Evolutionary conservation across 305 asterid species (phyloP), one percentile per base, ranked within the genome.

Genomic region (Euphrasia arctica): DNA sequence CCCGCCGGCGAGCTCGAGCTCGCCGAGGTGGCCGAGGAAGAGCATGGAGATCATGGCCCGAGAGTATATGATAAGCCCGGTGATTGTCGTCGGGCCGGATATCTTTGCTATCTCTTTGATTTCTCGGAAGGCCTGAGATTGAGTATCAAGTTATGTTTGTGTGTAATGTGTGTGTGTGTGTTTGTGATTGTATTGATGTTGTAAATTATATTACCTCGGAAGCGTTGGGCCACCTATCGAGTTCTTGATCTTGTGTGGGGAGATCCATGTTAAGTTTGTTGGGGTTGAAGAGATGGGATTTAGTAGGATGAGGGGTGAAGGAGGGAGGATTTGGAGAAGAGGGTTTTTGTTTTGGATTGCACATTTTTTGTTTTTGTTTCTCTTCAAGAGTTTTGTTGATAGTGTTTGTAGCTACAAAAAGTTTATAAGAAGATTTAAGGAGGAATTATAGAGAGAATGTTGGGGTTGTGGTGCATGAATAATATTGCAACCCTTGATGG

Each of bases 31-130:
- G 11, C 98, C 98, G 0, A 91, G 85, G 68, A 91, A 91, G 7
- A 91, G 89, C 96, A 89, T 91, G 42, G 98, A 91, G 60, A 91
- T 89, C 95, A 91, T 87, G 67, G 96, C 84, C 70, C 98, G 76
- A 43, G 96, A 89, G 55, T 87, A 91, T 1, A 91, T 77, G 3
- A 91, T 52, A 0, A 91, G 83, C 6, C 96, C 98, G 3, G 96
- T 89, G 12, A 89, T 67, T 29, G 89, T 82, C 5, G 95, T 81
- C n/a, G 98, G 98, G 1, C 85, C 78, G n/a, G 96, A 85, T 50
- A 91, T 89, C 70, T 81, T 89, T 18, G 92, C 95, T 60, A 89
- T 85, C 66, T 87, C 95, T 77, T 76, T 89, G 34, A 91, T 75
- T 67, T 91, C 98, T 70, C 85, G 85, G 42, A 91, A 4, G 65